Conservation (phyloP, 176 grass and related monocot species). For the Juncus inflexus region DNA sequence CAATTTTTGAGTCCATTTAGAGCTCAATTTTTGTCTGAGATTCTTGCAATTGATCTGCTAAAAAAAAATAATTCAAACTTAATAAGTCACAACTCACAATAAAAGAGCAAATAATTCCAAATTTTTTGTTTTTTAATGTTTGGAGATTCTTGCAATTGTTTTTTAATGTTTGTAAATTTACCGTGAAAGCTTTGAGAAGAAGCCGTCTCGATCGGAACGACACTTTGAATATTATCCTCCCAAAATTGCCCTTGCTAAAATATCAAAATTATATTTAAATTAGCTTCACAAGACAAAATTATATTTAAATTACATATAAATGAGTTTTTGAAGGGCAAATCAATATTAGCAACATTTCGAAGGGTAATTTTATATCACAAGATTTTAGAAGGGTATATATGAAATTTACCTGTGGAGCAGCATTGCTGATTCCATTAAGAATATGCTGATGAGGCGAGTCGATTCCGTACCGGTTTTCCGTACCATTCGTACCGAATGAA, state of each 20-base stretch:
- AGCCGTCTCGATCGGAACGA: slow-evolving; percentile 52
- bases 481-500: slow-evolving; percentile 14
- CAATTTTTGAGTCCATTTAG: slow-evolving; percentile 5
- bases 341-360: background rate
- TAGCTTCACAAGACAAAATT: background rate
- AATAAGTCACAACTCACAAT: slow-evolving; percentile 3
- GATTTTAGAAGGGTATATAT: background rate
- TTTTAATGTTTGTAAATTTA: slow-evolving; percentile 19
- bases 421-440: slow-evolving; percentile 42
- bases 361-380: background rate
- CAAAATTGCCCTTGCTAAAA: slow-evolving; percentile 75
- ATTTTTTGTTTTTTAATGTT: background rate
- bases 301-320: slow-evolving; percentile 1
- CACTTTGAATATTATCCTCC: slow-evolving; percentile 75
- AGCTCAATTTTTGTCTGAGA: slow-evolving; percentile 20
- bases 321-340: background rate
- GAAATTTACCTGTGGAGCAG: slow-evolving; percentile 60
- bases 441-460: slow-evolving; percentile 26
- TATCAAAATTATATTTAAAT: background rate
- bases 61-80: slow-evolving; percentile 4
- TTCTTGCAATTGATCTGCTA: slow-evolving; percentile 20
- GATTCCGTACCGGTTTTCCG: background rate
- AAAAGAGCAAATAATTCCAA: background rate
- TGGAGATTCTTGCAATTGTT: too few relatives aligned
- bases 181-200: slow-evolving; percentile 57